A percentile compares a stretch with the other conserved stretches of the same genome.
Evolutionary conservation across 148 eudicot genomes (phyloP).

Genomic region (Nyssa sinensis): DNA sequence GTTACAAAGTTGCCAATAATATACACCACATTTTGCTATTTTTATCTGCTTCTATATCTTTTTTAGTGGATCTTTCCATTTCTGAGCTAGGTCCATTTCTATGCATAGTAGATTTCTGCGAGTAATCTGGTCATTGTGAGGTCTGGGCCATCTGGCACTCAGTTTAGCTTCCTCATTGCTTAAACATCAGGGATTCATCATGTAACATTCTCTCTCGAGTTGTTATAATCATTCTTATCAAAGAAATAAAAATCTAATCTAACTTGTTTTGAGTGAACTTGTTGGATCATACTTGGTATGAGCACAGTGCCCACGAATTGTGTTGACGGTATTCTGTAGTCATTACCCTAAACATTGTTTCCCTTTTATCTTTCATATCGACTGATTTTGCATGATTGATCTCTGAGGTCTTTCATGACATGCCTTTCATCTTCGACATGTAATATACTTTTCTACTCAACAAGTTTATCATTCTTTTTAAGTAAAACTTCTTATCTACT

Average conservation of each 20-base stretch:
- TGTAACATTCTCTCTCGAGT: too few relatives aligned
- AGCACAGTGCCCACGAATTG: too few relatives aligned
- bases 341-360: too few relatives aligned
- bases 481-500: slow-evolving; percentile 17
- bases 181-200: background rate
- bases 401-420: background rate
- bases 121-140: background rate
- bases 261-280: too few relatives aligned
- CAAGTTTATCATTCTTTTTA: background rate
- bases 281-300: too few relatives aligned
- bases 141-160: background rate
- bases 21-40: background rate
- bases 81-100: background rate
- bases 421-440: too few relatives aligned
- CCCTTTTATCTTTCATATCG: background rate
- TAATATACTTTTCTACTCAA: background rate
- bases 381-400: too few relatives aligned
- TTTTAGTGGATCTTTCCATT: background rate
- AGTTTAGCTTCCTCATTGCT: background rate
- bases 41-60: background rate
- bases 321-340: too few relatives aligned
- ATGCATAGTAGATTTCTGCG: background rate
- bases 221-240: too few relatives aligned
- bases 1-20: background rate
- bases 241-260: too few relatives aligned